These are phyloP conservation scores for Acorus calamus DNA, from an alignment of 106 monocot species.

Conservation along the genomic window DNA sequence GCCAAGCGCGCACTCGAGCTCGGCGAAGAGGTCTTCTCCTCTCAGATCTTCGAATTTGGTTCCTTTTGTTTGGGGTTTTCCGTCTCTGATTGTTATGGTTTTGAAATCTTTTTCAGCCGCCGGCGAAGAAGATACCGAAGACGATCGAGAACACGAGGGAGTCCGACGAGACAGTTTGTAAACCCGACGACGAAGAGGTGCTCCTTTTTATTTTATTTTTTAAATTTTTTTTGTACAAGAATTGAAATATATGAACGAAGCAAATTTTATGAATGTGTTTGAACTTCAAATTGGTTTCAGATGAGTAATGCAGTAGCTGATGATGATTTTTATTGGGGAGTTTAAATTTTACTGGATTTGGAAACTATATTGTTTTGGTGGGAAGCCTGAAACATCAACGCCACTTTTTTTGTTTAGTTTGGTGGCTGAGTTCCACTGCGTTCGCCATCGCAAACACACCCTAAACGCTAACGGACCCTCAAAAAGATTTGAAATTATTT, in stretches of 20 bases:
- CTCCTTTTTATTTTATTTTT: background rate
- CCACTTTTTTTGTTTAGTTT: too few relatives aligned
- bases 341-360: too few relatives aligned
- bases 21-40: constrained; percentile 46
- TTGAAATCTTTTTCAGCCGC: constrained; percentile 21
- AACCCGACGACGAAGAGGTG: constrained; percentile 66
- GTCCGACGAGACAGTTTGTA: constrained; percentile 48
- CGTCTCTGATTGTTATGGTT: background rate
- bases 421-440: too few relatives aligned
- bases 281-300: too few relatives aligned
- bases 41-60: background rate
- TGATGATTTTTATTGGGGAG: too few relatives aligned
- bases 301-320: too few relatives aligned
- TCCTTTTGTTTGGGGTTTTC: background rate
- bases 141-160: constrained; percentile 87
- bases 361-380: too few relatives aligned
- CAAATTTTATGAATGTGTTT: too few relatives aligned
- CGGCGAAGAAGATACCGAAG: constrained; percentile 34
- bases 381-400: too few relatives aligned
- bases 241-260: background rate
- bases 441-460: too few relatives aligned
- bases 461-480: too few relatives aligned
- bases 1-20: constrained; percentile 64
- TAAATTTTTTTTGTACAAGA: background rate
- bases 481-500: too few relatives aligned